Base-by-base conservation (phyloP, 2,329 filamentous ascomycete species). In the Ambrosiella xylebori region DNA sequence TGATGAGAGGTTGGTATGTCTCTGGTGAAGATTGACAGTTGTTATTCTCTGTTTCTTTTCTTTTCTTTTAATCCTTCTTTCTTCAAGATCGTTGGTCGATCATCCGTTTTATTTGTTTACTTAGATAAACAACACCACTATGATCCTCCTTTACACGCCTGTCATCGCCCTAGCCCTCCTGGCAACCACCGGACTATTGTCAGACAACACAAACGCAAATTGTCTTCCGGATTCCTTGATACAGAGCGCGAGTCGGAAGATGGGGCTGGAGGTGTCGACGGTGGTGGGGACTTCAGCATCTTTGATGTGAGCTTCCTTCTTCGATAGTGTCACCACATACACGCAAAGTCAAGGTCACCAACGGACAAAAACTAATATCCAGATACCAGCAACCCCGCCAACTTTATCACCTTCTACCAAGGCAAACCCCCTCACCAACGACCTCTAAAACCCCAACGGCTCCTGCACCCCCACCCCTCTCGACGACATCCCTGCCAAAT, bases 331-430 rank as follows among this genome's bases (percentile, higher is more conserved):
- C 8, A 13, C 19, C 19, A 15, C 4, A 47, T 47, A 17, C 7
- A n/a, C 8, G 19, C 19, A 15, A 17, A 8, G n/a, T 15, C n/a
- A 8, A 47, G 8, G 7, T 17, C 7, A 17, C 44, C 17, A 76
- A 73, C 44, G 74, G 44, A 47, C 19, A 17, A n/a, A n/a, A 17
- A 47, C 19, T 47, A 17, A 8, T 17, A 47, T 6, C n/a, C n/a
- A 17, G 7, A 8, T 47, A 17, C 44, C 17, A 76, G 73, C 45
- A 73, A 77, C 60, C 55, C 66, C 17, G 71, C 71, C 65, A 80
- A 80, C 68, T 80, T 80, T 66, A 80, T 80, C 71, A 80, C 80
- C 69, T 76, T 80, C 67, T 81, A 78, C 64, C 65, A 69, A 5
- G 76, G 76, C 61, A 73, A 76, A 65, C 73, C 71, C 71, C 2